Conservation (phyloP, 1,139 yeast genomes). For the Lodderomyces parapsilosis region DNA sequence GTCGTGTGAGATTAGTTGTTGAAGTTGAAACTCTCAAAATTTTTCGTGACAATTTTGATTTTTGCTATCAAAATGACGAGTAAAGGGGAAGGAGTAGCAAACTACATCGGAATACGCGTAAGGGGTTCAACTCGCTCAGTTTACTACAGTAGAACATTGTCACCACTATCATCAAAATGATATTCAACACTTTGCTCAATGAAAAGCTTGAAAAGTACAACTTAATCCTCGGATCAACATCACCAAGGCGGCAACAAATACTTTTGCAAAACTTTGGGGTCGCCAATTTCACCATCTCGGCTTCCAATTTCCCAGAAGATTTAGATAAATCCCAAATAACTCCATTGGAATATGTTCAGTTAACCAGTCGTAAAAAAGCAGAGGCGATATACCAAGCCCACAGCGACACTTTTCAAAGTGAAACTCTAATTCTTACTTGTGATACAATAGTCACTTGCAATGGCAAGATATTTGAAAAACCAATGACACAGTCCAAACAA, state of each 20-base stretch:
- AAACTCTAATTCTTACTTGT: constrained; percentile 55
- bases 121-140: too few species aligned
- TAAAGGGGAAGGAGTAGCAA: not conserved
- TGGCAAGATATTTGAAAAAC: constrained; percentile 74
- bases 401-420: constrained; percentile 13
- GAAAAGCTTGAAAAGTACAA: constrained; percentile 24
- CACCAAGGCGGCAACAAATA: constrained; percentile 77
- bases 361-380: constrained; percentile 66
- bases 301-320: constrained; percentile 73
- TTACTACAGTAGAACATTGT: not conserved
- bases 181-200: constrained; percentile 24
- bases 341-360: constrained; percentile 62
- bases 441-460: constrained; percentile 77
- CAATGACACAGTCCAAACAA: constrained; percentile 45
- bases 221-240: constrained; percentile 75
- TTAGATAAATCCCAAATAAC: constrained; percentile 52
- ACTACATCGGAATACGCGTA: not conserved
- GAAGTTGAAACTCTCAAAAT: not conserved
- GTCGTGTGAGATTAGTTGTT: constrained; percentile 2
- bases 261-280: constrained; percentile 61
- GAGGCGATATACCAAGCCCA: constrained; percentile 47
- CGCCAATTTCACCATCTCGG: constrained; percentile 34
- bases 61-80: not conserved
- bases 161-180: not conserved
- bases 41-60: constrained; percentile 1